Evolutionary conservation across 352 stramenopile species (phyloP), one percentile per base, ranked within the genome.

Genomic region (Phytophthora cactorum): DNA sequence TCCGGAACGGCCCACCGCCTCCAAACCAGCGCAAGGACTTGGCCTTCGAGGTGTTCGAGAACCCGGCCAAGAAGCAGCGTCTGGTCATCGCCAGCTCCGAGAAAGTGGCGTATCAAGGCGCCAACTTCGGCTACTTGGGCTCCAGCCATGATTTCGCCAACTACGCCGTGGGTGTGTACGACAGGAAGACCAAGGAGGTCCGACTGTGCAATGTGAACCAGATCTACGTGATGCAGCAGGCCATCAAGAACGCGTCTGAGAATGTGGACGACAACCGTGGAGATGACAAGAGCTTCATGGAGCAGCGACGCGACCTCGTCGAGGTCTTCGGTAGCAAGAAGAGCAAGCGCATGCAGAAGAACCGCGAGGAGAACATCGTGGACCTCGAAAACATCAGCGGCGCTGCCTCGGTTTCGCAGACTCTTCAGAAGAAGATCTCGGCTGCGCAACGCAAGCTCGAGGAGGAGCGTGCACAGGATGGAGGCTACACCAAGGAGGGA

Each of bases 171-270:
- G 87, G 87, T 34, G 74, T 95, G 14, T 92, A 84, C 45, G 87
- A 95, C 70, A 91, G 88, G 72, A 81, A 78, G 59, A 90, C 80
- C 12, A 78, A 82, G 50, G 78, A 89, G 36, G 87, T 95, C 44
- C 82, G 85, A 29, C 59, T 95, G 31, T 91, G 78, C 76, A 92
- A 93, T 71, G 79, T 95, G 25, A 65, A 79, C 38, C 87, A 95
- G 77, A 68, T 95, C 57, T 95, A 95, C 74, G 85, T 95, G 51
- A 90, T 95, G 85, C 87, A 95, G 58, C 87, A 95, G 62, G 86
- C 70, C 15, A 78, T 93, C 43, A 93, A 93, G 69, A 84, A 85
- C 50, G 70, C 74, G 14, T 79, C 70, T 9, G 82, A 92, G 59
- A 87, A 92, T 31, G 73, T 90, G 41, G 77, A 91, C 60, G 82